Evolutionary conservation across 2,329 filamentous ascomycete species (phyloP).

Genomic region (Trichoderma sp.): DNA sequence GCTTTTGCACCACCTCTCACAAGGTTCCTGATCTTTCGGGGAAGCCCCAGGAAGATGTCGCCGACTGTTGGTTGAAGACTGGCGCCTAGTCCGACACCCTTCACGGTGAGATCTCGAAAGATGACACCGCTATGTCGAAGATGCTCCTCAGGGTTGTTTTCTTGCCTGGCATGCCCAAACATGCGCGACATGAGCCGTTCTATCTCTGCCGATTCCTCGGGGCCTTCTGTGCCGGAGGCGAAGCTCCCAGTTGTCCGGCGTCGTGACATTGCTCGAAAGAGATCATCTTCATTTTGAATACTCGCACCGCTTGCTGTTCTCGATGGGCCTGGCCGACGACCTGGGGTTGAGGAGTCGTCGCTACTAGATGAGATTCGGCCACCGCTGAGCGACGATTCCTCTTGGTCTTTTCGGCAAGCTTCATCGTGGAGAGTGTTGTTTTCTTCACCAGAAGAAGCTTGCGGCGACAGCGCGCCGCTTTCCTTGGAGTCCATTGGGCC

Average conservation of each 20-base stretch:
- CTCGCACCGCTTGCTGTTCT: constrained; percentile 34
- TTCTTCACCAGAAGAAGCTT: constrained; percentile 10
- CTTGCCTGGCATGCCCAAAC: constrained; percentile 67
- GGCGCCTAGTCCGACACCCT: constrained; percentile 68
- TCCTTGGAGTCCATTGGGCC: not conserved
- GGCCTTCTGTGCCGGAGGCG: constrained; percentile 41
- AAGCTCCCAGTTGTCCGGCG: constrained; percentile 48
- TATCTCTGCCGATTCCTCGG: constrained; percentile 54
- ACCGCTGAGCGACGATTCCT: not conserved
- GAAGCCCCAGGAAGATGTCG: constrained; percentile 63
- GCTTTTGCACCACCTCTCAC: constrained; percentile 57
- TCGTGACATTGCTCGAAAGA: constrained; percentile 53
- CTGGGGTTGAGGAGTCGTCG: not conserved
- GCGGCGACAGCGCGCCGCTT: not conserved
- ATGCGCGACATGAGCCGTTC: constrained; percentile 68
- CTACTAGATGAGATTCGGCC: constrained; percentile 8
- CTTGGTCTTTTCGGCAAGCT: not conserved
- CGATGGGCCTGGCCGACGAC: constrained; percentile 35
- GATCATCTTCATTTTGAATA: constrained; percentile 51
- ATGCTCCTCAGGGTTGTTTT: constrained; percentile 69
- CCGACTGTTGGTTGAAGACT: constrained; percentile 58
- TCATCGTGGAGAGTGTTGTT: constrained; percentile 2
- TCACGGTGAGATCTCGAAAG: constrained; percentile 71
- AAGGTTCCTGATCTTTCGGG: constrained; percentile 48
- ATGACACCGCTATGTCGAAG: constrained; percentile 69